Percentiles rank a stretch among this genome's conserved stretches.
Conservation (phyloP, 2,329 filamentous ascomycete species). For the Coniochaeta hoffmannii region DNA sequence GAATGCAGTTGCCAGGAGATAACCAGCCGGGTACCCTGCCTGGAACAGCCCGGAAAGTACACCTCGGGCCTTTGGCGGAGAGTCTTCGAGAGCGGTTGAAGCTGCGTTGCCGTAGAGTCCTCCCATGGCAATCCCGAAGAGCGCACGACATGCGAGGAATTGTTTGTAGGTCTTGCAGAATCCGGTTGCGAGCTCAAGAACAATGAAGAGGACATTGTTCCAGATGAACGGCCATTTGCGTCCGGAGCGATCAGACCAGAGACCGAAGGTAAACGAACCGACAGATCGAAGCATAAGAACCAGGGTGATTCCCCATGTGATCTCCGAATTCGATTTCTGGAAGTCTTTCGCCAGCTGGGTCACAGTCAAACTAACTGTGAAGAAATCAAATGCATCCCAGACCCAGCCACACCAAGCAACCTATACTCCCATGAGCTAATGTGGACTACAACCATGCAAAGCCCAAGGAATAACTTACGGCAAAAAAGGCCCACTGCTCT, state of each 20-base stretch:
- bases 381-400: constrained; percentile 59
- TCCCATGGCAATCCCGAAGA: constrained; percentile 77
- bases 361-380: constrained; percentile 53
- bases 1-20: constrained; percentile 46
- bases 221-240: constrained; percentile 65
- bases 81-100: constrained; percentile 69
- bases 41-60: constrained; percentile 69
- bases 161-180: constrained; percentile 59
- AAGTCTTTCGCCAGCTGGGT: constrained; percentile 36
- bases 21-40: constrained; percentile 61
- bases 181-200: constrained; percentile 60
- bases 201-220: constrained; percentile 66
- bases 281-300: constrained; percentile 53
- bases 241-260: constrained; percentile 46
- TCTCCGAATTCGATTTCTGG: constrained; percentile 28
- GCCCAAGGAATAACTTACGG: background rate
- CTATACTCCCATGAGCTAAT: constrained; percentile 23
- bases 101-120: constrained; percentile 71
- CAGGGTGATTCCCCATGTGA: constrained; percentile 57
- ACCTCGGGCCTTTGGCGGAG: constrained; percentile 58
- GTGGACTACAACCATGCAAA: background rate
- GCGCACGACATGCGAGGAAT: constrained; percentile 64
- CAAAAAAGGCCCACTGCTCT: constrained; percentile 46
- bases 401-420: constrained; percentile 11
- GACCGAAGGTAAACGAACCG: constrained; percentile 45